Evolutionary conservation across 257 asterid genomes (phyloP).

Genomic region (Lantana camara): DNA sequence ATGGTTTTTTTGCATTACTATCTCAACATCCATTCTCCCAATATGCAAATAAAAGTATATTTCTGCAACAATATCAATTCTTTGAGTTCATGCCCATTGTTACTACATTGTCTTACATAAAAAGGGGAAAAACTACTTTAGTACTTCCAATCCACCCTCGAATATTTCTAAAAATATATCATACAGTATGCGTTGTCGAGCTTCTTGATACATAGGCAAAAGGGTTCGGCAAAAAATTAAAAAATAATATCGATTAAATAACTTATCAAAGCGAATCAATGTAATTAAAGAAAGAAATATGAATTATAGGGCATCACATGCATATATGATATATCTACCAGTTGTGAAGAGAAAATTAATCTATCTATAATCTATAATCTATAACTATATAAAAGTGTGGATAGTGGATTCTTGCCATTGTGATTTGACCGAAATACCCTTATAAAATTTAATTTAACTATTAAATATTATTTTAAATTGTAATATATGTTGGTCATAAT

Average conservation of each 20-base stretch:
- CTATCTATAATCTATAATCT: too few species aligned
- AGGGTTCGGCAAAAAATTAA: background rate
- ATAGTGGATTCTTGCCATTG: too few species aligned
- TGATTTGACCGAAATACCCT: too few species aligned
- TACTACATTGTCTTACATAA: slow-evolving; percentile 2
- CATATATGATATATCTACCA: too few species aligned
- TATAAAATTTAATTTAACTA: too few species aligned
- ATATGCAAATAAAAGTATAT: background rate
- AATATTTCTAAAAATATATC: background rate
- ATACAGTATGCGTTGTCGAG: background rate
- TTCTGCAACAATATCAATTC: background rate
- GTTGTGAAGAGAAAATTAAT: too few species aligned
- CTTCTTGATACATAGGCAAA: background rate
- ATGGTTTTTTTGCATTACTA: background rate
- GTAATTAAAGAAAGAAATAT: background rate
- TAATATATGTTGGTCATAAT: too few species aligned
- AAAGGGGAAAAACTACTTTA: background rate
- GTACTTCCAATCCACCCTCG: background rate
- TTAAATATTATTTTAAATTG: too few species aligned
- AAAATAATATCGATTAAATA: background rate
- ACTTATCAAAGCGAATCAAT: background rate
- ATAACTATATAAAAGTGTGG: too few species aligned
- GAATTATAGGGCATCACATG: too few species aligned
- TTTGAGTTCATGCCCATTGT: background rate
- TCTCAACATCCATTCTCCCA: background rate